Base-by-base conservation (phyloP, 2,329 filamentous ascomycete species). In the Fusarium bactridioides region DNA sequence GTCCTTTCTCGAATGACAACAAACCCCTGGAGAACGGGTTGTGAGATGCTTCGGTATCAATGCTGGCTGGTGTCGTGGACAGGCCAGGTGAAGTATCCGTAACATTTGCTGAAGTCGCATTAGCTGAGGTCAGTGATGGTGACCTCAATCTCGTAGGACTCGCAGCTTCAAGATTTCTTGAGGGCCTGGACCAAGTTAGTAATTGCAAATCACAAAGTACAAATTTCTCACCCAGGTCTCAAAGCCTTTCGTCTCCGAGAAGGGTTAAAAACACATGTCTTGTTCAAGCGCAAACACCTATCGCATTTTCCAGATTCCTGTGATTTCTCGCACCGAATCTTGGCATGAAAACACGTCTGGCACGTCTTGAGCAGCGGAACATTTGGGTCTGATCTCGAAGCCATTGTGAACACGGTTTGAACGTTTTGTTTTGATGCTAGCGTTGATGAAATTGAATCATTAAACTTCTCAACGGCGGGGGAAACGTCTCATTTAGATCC, bases 341-440 rank as follows among this genome's bases (percentile, higher is more conserved):
- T 81, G 58, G 79, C 80, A 29, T 79, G 77, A 59, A 79, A 80
- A 64, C 80, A 81, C 27, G 79, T 79, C 64, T 80, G 79, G 45
- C 80, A 81, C 12, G 80, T 81, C 58, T 80, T 80, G 38, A 77
- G 67, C 47, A 77, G 51, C 37, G 67, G 57, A 15, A 58, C 53
- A 35, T 48, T 59, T 37, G 67, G 13, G 12, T 74, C 67, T 7
- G 62, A 21, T 45, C 59, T 64, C 10, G 70, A 73, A 10, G 70
- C 55, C 70, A 73, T 73, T 29, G 35, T 25, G 27, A 59, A n/a
- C 15, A 29, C 25, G 43, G n/a, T 29, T 35, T 35, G 12, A 33
- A 61, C 18, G 29, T 16, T 53, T 44, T 45, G 29, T 53, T 67
- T 47, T 45, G 23, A 43, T 48, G 51, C 47, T 35, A 58, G n/a